Conservation (phyloP, 306 rosid species). For the Cucumis hystrix region DNA sequence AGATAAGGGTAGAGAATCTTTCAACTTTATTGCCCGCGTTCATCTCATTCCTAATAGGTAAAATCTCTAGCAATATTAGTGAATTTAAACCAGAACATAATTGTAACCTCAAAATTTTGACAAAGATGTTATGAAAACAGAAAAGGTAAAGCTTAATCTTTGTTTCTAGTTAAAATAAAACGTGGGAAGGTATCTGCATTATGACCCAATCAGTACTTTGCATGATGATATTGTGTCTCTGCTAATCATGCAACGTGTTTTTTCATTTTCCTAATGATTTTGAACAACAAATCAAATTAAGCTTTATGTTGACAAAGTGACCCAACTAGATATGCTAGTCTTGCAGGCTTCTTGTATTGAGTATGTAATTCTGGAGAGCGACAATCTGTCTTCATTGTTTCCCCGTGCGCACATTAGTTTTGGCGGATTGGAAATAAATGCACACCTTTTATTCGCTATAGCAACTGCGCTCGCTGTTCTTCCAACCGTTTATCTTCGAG, state of each 20-base stretch:
- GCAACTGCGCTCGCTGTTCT: slow-evolving; percentile 80
- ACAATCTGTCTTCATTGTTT: slow-evolving; percentile 82
- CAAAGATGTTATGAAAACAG: neutral
- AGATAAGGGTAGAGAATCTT: neutral
- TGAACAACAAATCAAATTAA: neutral
- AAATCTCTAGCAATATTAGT: neutral
- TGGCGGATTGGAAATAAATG: slow-evolving; percentile 35
- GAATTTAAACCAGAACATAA: neutral
- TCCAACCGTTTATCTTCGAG: slow-evolving; percentile 93
- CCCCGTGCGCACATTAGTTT: slow-evolving; percentile 65
- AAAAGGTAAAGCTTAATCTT: neutral
- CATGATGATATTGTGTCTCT: neutral
- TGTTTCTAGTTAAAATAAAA: neutral
- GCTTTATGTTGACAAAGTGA: slow-evolving; percentile 3
- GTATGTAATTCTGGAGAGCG: slow-evolving; percentile 87
- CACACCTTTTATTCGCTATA: slow-evolving; percentile 58
- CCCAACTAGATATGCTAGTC: slow-evolving; percentile 12
- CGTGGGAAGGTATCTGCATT: neutral
- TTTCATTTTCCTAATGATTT: neutral
- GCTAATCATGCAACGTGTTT: neutral
- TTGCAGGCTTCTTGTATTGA: slow-evolving; percentile 89
- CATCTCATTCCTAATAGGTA: neutral
- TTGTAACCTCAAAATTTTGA: neutral
- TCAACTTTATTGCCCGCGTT: neutral
- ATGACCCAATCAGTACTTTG: neutral